Evolutionary conservation across 306 rosid genomes (phyloP).

Genomic region (Cyamopsis tetragonoloba): DNA sequence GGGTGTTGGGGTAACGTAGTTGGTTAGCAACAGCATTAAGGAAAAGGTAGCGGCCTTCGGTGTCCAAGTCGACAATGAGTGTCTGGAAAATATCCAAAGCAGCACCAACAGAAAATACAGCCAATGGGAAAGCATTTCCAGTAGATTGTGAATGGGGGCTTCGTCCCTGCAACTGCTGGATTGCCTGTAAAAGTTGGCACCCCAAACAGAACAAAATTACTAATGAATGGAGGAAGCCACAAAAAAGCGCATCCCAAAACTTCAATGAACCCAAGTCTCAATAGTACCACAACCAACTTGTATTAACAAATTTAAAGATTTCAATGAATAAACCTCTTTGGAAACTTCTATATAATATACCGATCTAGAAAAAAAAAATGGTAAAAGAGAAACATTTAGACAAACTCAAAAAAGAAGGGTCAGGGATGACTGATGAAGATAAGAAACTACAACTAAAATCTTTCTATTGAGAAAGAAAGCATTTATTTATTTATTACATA

Average conservation of each 20-base stretch:
- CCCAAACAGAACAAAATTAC: conserved; percentile 12
- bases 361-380: not conserved
- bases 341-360: not conserved
- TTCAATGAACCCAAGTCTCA: not conserved
- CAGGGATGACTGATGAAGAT: too few species aligned
- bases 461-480: too few species aligned
- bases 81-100: conserved; percentile 88
- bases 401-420: too few species aligned
- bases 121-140: conserved; percentile 49
- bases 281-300: too few species aligned
- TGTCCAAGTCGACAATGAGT: conserved; percentile 71
- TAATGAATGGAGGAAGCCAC: not conserved
- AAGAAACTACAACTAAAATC: too few species aligned
- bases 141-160: conserved; percentile 65
- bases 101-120: conserved; percentile 82
- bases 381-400: not conserved
- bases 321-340: not conserved
- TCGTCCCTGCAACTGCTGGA: conserved; percentile 83
- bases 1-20: conserved; percentile 95
- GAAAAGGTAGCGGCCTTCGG: conserved; percentile 98
- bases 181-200: conserved; percentile 59
- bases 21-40: conserved; percentile 96
- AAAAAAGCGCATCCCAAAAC: not conserved
- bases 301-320: too few species aligned
- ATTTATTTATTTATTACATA: too few species aligned